phyloP scores from a whole-genome alignment of 2,329 filamentous ascomycete species.

The Diaporthe vexans region DNA sequence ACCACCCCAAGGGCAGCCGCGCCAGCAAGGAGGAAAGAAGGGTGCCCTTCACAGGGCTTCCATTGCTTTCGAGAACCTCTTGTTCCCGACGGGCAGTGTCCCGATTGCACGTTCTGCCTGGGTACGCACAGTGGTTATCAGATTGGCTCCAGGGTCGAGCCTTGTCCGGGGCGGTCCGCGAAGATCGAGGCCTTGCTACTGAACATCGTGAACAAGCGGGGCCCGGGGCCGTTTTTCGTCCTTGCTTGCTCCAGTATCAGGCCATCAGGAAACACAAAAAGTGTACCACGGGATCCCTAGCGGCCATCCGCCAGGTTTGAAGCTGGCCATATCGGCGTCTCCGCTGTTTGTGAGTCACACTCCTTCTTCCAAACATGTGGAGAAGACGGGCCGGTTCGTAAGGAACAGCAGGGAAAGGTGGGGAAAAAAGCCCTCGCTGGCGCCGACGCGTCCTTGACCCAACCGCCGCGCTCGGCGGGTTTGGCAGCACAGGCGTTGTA shows the following conservation, averaged over 20 bases:
- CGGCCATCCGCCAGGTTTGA: neutral
- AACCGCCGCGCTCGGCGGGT: conserved; percentile 15
- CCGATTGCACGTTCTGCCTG: neutral
- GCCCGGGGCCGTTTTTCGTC: too few relatives aligned
- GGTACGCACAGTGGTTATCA: neutral
- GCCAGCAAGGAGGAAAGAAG: neutral
- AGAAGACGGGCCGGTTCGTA: neutral
- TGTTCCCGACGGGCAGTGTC: neutral
- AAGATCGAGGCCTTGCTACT: conserved; percentile 7
- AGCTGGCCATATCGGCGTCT: neutral
- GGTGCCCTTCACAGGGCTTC: neutral
- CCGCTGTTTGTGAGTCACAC: conserved; percentile 18
- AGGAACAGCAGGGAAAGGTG: neutral
- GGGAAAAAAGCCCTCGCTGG: neutral
- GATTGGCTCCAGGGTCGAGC: neutral
- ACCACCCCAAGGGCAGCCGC: neutral
- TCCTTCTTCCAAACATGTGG: conserved; percentile 12
- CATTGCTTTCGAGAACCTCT: neutral
- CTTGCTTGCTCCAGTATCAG: conserved; percentile 1
- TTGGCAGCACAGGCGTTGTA: conserved; percentile 5
- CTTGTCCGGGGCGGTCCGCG: conserved; percentile 22
- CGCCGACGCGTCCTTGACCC: neutral
- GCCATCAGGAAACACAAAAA: neutral
- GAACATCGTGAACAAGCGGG: neutral
- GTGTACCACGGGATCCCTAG: conserved; percentile 8